phyloP scores from a whole-genome alignment of 2,329 filamentous ascomycete species.

The Elsinoe necatrix region DNA sequence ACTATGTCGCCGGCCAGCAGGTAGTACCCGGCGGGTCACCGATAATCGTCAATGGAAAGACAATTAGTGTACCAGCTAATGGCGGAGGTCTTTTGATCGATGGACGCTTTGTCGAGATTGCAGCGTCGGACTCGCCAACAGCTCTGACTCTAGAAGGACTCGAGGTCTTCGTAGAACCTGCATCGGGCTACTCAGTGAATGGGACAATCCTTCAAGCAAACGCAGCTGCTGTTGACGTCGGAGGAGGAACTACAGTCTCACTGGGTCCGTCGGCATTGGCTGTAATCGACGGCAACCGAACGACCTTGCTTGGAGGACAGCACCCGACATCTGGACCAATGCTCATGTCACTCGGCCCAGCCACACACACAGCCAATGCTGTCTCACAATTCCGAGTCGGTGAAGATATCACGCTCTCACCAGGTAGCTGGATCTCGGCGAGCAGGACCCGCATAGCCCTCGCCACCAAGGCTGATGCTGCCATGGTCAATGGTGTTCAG shows the following conservation, averaged over 20 bases:
- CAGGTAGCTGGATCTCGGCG: slow-evolving; percentile 33
- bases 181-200: slow-evolving; percentile 29
- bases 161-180: slow-evolving; percentile 24
- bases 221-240: slow-evolving; percentile 30
- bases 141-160: slow-evolving; percentile 13
- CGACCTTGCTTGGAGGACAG: slow-evolving; percentile 19
- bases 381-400: slow-evolving; percentile 39
- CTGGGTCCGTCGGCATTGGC: slow-evolving; percentile 31
- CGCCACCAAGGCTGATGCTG: slow-evolving; percentile 29
- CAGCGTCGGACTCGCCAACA: not conserved
- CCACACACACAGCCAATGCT: slow-evolving; percentile 37
- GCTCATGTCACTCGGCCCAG: slow-evolving; percentile 35
- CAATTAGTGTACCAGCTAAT: slow-evolving; percentile 18
- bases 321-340: slow-evolving; percentile 20
- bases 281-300: slow-evolving; percentile 26
- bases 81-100: slow-evolving; percentile 21
- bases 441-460: slow-evolving; percentile 35
- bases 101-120: slow-evolving; percentile 17
- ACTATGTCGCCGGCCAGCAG: slow-evolving; percentile 26
- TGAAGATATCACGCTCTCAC: slow-evolving; percentile 29
- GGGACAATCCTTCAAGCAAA: slow-evolving; percentile 31
- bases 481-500: slow-evolving; percentile 35
- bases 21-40: slow-evolving; percentile 23
- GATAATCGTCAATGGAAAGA: slow-evolving; percentile 21
- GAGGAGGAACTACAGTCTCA: slow-evolving; percentile 27